Evolutionary conservation across 1,284 basidiomycete genomes (phyloP).

Genomic region (Ceratorhiza oryzae-sativae): DNA sequence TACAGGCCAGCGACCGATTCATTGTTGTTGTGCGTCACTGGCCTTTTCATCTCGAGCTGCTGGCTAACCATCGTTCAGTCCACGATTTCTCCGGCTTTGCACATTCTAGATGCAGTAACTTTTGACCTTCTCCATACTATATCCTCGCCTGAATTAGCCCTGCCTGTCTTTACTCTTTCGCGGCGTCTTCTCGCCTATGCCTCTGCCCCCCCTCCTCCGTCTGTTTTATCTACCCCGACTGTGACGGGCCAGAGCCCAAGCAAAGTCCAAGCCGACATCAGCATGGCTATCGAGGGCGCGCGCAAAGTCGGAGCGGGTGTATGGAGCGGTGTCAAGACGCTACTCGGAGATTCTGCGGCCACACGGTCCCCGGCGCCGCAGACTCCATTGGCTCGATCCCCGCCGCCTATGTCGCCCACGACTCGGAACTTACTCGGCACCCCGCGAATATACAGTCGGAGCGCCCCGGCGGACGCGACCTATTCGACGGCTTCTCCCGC

Average conservation of each 20-base stretch:
- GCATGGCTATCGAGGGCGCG: constrained; percentile 32
- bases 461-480: constrained; percentile 14
- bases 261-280: constrained; percentile 37
- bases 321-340: constrained; percentile 43
- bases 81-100: constrained; percentile 63
- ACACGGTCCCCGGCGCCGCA: constrained; percentile 2
- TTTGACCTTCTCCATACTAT: constrained; percentile 63
- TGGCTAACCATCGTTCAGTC: constrained; percentile 54
- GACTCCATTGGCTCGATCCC: not conserved
- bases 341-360: not conserved
- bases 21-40: constrained; percentile 63
- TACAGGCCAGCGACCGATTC: constrained; percentile 60
- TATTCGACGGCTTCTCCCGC: constrained; percentile 55
- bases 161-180: constrained; percentile 63
- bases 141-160: constrained; percentile 48
- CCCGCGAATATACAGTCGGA: constrained; percentile 29
- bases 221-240: constrained; percentile 44
- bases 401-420: not conserved
- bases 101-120: constrained; percentile 63
- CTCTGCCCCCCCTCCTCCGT: constrained; percentile 52
- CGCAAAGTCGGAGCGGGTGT: constrained; percentile 41
- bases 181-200: constrained; percentile 69
- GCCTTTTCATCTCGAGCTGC: constrained; percentile 6
- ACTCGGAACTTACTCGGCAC: not conserved
- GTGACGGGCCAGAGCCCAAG: constrained; percentile 12